Evolutionary conservation across 108 stramenopile genomes (phyloP), one percentile per base, ranked within the genome.

Genomic region (Stephanodiscus minutulus): DNA sequence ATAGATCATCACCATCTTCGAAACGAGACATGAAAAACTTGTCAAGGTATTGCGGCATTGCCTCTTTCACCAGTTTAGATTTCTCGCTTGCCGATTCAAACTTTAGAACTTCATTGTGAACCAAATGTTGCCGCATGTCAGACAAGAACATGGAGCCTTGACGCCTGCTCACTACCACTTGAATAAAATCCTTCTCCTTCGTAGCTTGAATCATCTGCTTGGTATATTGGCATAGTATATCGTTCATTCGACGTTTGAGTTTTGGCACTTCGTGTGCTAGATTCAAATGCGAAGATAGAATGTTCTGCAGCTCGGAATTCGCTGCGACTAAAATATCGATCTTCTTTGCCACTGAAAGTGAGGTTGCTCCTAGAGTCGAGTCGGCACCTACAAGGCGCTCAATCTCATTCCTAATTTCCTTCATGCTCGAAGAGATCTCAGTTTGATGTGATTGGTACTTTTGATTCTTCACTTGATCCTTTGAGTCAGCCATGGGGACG

Each of bases 381-480:
- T 70, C 48, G 17, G 36, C 37, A 55, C 53, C 59, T 68, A 79
- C 20, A 20, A 36, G 57, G 43, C 37, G 44, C 22, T 60, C 27
- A 28, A 47, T 20, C 0, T 66, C 22, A 28, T 48, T 52, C 13
- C 77, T 50, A 2, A 47, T 37, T 29, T 33, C 44, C 55, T 68
- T 44, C 43, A 73, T 74, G 37, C 33, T 52, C 10, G 72, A 57
- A 28, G 31, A 22, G 21, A 81, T 86, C 17, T 70, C 64, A 20
- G 44, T 13, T n/a, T 44, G 31, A 29, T 80, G 70, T 48, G 18
- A 13, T 24, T 48, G 13, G 43, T 70, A 85, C 46, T 80, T 83
- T 46, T 83, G 66, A 37, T 70, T 61, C 48, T 85, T 84, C 15
- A 87, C 58, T 47, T 83, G 83, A 53, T 84, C 83, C 35, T 81